phyloP scores from a whole-genome alignment of 352 stramenopile genomes.

The Phytopythium vexans region DNA sequence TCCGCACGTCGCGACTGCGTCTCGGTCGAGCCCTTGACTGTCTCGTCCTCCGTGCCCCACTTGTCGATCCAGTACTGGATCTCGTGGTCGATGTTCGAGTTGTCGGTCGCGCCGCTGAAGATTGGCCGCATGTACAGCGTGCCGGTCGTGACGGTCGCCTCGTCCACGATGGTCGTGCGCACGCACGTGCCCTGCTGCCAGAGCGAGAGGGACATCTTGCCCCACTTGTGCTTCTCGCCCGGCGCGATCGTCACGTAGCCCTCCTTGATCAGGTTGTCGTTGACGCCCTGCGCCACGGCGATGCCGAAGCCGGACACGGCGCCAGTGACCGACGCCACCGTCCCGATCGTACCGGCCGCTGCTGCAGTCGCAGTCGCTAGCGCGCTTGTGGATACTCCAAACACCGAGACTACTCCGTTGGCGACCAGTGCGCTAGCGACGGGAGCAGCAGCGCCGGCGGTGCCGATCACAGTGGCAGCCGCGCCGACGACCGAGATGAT shows the following conservation, averaged over 20 bases:
- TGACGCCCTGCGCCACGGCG: slow-evolving; percentile 27
- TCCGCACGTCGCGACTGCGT: slow-evolving; percentile 2
- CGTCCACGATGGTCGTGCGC: slow-evolving; percentile 35
- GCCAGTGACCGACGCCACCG: slow-evolving; percentile 16
- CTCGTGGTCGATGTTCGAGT: slow-evolving; percentile 35
- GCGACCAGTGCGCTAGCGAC: slow-evolving; percentile 17
- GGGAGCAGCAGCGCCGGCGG: slow-evolving; percentile 21
- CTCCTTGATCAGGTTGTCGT: slow-evolving; percentile 27
- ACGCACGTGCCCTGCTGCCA: slow-evolving; percentile 47
- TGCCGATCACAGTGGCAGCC: slow-evolving; percentile 20
- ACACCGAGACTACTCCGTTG: slow-evolving; percentile 24
- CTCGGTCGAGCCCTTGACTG: not conserved
- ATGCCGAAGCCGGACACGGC: slow-evolving; percentile 30
- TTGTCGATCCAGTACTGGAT: slow-evolving; percentile 52
- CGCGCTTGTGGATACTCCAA: slow-evolving; percentile 24
- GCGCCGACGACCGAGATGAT: slow-evolving; percentile 22
- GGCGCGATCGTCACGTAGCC: slow-evolving; percentile 26
- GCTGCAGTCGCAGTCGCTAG: slow-evolving; percentile 15
- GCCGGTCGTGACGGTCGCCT: slow-evolving; percentile 28
- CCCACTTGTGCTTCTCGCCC: slow-evolving; percentile 25
- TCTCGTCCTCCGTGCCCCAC: slow-evolving; percentile 22
- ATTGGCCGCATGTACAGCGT: slow-evolving; percentile 54
- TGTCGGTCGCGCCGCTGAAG: slow-evolving; percentile 42
- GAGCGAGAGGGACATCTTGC: slow-evolving; percentile 38
- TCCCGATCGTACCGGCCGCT: slow-evolving; percentile 10